A percentile compares a stretch with the other conserved stretches of the same genome.
Evolutionary conservation across 2,329 filamentous ascomycete genomes (phyloP).

Genomic region (Diaporthe batatas): DNA sequence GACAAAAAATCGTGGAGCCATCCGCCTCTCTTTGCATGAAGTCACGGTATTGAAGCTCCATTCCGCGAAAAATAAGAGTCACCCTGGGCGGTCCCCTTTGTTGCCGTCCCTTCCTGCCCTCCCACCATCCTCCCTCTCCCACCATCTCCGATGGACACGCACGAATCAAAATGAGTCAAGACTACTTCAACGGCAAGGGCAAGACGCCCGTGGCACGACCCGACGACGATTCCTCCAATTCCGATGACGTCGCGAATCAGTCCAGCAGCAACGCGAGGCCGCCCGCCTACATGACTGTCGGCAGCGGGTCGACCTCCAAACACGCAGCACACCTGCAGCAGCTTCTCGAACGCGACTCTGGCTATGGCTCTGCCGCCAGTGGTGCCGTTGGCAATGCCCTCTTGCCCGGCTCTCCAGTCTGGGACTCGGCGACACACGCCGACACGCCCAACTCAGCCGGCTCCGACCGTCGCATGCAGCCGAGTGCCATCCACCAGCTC

Average conservation of each 20-base stretch:
- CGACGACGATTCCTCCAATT: conserved; percentile 45
- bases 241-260: conserved; percentile 42
- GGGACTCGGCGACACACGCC: conserved; percentile 61
- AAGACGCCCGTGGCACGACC: conserved; percentile 56
- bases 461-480: conserved; percentile 76
- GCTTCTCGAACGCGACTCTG: conserved; percentile 88
- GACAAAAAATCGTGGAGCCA: conserved; percentile 35
- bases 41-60: conserved; percentile 35
- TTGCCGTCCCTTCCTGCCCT: background rate
- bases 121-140: background rate
- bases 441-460: conserved; percentile 71
- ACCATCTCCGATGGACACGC: conserved; percentile 41
- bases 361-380: conserved; percentile 84
- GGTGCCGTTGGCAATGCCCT: conserved; percentile 63
- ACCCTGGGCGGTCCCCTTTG: conserved; percentile 22
- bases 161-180: conserved; percentile 68
- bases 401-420: conserved; percentile 53
- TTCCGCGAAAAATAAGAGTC: conserved; percentile 40
- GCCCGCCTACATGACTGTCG: conserved; percentile 84
- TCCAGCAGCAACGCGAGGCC: conserved; percentile 41
- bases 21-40: conserved; percentile 34
- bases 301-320: conserved; percentile 83
- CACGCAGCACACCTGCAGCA: conserved; percentile 85
- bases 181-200: conserved; percentile 69
- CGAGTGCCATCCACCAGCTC: conserved; percentile 90